Conservation (phyloP, 176 grass and related monocot genomes). For the Raddia guianensis region DNA sequence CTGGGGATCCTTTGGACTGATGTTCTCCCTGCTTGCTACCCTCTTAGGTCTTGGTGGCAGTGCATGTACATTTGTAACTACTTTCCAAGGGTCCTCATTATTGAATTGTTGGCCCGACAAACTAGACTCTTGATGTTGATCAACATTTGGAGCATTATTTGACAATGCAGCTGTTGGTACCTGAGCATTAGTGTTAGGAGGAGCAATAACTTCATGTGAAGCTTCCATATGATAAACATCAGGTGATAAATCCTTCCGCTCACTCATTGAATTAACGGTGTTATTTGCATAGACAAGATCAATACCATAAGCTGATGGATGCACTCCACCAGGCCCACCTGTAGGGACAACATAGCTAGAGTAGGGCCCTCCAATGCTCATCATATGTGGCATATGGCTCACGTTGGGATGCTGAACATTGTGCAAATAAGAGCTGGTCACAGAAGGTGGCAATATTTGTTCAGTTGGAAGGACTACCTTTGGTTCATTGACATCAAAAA, state of each 20-base stretch:
- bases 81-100: conserved; percentile 49
- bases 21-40: conserved; percentile 75
- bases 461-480: conserved; percentile 53
- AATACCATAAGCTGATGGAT: conserved; percentile 53
- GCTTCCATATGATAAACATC: conserved; percentile 52
- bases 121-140: conserved; percentile 55
- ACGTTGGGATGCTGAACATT: conserved; percentile 59
- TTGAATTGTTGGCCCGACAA: conserved; percentile 53
- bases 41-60: conserved; percentile 83
- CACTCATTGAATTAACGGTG: conserved; percentile 48
- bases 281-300: conserved; percentile 57
- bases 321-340: conserved; percentile 44
- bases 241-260: conserved; percentile 52
- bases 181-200: conserved; percentile 45
- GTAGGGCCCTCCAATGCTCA: conserved; percentile 59
- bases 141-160: conserved; percentile 46
- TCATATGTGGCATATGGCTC: conserved; percentile 60
- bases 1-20: conserved; percentile 59
- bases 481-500: conserved; percentile 56
- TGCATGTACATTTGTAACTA: conserved; percentile 41
- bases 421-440: conserved; percentile 59
- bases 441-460: conserved; percentile 46
- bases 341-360: conserved; percentile 58
- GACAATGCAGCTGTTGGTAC: conserved; percentile 41
- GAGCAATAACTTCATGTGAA: conserved; percentile 42